Percentiles rank a stretch among this genome's conserved stretches.
Conservation (phyloP, 2,329 filamentous ascomycete genomes). For the Colletotrichum theobromicola region DNA sequence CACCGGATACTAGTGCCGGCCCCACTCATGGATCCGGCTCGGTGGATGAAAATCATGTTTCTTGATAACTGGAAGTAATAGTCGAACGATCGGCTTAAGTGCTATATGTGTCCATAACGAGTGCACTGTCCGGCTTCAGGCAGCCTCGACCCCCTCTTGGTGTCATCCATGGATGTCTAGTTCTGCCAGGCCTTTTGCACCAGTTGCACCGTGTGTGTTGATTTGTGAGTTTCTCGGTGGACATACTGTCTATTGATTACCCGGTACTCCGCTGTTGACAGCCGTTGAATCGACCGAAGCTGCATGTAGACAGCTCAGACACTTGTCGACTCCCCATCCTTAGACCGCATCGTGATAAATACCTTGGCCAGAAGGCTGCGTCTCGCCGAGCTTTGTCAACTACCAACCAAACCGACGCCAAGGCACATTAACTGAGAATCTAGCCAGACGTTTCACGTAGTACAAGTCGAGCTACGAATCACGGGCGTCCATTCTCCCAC, state of each 20-base stretch:
- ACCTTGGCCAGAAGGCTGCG: accelerated
- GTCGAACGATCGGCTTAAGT: no score
- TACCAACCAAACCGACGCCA: neutral
- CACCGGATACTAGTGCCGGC: no score
- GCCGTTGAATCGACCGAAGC: neutral
- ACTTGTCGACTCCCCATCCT: neutral
- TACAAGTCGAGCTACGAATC: accelerated
- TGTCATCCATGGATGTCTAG: no score
- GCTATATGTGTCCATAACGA: no score
- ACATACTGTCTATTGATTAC: neutral
- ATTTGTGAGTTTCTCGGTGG: no score
- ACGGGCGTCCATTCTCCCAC: accelerated
- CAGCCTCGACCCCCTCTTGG: no score
- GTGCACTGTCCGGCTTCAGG: no score
- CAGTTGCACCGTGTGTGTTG: no score
- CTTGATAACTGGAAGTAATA: no score
- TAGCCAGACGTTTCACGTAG: neutral
- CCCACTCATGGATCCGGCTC: no score
- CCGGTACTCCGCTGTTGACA: neutral
- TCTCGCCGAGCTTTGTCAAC: neutral
- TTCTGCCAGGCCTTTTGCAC: no score
- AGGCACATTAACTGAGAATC: neutral
- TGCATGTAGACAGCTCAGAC: neutral
- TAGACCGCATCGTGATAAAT: neutral
- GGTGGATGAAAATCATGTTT: no score